Conservation (phyloP, 306 rosid species). For the Ormosia emarginata region DNA sequence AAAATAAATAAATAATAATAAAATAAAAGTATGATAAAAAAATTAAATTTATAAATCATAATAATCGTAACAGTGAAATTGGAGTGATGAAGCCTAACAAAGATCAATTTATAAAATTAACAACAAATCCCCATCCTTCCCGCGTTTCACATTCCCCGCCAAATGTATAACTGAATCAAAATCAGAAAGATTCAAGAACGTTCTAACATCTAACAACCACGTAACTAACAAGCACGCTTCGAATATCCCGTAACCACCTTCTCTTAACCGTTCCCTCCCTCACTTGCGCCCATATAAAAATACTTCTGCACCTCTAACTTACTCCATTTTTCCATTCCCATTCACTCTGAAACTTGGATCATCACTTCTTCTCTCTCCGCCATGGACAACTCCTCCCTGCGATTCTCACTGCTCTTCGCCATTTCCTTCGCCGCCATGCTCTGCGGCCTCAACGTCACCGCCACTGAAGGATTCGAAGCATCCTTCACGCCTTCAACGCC, state of each 20-base stretch:
- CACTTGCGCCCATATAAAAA: not conserved
- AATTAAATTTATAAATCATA: no score
- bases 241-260: conserved; percentile 7
- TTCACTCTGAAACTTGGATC: conserved; percentile 17
- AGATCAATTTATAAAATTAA: not conserved
- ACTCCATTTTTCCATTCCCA: conserved; percentile 10
- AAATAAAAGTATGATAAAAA: no score
- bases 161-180: not conserved
- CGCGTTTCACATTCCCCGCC: not conserved
- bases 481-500: conserved; percentile 22
- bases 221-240: conserved; percentile 27
- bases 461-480: conserved; percentile 33
- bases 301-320: not conserved
- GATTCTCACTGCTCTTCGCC: conserved; percentile 17
- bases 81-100: not conserved
- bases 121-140: not conserved
- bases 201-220: conserved; percentile 14
- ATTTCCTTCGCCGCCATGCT: conserved; percentile 21
- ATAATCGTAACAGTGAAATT: not conserved
- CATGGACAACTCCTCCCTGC: conserved; percentile 40
- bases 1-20: no score
- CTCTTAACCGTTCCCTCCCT: conserved; percentile 13
- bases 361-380: not conserved
- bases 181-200: not conserved
- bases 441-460: conserved; percentile 6